These are phyloP conservation scores for Ophiocordyceps unilateralis DNA, from an alignment of 2,329 filamentous ascomycete species.

Conservation along the genomic window DNA sequence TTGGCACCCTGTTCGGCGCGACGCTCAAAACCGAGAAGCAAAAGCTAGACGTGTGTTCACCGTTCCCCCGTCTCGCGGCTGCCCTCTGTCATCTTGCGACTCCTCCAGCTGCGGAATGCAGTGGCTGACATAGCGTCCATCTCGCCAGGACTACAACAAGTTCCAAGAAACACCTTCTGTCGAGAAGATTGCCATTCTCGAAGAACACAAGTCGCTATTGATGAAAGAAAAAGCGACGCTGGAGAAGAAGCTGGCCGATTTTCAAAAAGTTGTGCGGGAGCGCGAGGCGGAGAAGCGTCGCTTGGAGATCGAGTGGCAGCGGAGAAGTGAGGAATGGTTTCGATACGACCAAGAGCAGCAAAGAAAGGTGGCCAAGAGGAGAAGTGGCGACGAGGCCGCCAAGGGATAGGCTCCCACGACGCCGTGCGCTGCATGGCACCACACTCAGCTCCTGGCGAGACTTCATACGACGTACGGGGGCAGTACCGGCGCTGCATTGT, in stretches of 20 bases:
- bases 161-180: constrained; percentile 21
- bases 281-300: constrained; percentile 13
- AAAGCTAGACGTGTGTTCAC: constrained; percentile 20
- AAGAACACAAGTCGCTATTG: constrained; percentile 22
- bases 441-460: no score
- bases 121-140: background rate
- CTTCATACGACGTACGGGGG: no score
- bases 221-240: constrained; percentile 20
- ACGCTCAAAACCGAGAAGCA: constrained; percentile 30
- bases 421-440: no score
- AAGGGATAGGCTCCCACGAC: background rate
- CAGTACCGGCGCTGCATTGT: background rate
- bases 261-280: constrained; percentile 21
- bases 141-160: constrained; percentile 14
- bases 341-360: background rate
- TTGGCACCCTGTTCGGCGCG: constrained; percentile 30
- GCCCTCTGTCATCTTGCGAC: background rate
- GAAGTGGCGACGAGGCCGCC: background rate
- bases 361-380: constrained; percentile 1
- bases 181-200: constrained; percentile 27
- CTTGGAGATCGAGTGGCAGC: background rate
- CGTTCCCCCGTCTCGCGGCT: background rate
- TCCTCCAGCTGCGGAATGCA: background rate
- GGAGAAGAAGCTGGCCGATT: constrained; percentile 23
- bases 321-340: background rate